Percentiles rank a stretch among this genome's conserved stretches.
Conservation (phyloP, 208 protist genomes). For the Leishmania arabica region DNA sequence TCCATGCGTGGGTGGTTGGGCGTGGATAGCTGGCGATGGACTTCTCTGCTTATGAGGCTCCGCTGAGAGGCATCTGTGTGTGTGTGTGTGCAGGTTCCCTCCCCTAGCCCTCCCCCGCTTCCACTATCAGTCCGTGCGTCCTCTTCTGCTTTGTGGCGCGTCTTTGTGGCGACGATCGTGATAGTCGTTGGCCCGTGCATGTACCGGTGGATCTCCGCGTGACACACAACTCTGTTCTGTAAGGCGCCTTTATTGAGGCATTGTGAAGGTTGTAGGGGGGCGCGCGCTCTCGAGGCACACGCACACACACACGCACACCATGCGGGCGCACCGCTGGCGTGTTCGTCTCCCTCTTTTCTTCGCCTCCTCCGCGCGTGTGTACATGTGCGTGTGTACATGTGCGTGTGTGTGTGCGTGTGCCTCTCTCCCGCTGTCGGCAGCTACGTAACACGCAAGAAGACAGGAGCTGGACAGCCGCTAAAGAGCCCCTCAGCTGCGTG, state of each 20-base stretch:
- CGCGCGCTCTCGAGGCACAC: background rate
- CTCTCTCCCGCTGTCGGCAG: background rate
- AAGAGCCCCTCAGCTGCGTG: background rate
- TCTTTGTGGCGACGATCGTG: background rate
- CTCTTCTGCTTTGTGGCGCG: background rate
- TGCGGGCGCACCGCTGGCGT: background rate
- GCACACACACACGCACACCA: background rate
- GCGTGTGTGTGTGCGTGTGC: background rate
- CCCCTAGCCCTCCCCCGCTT: background rate
- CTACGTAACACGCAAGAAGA: background rate
- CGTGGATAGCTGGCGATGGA: background rate
- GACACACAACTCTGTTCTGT: background rate
- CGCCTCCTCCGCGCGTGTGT: background rate
- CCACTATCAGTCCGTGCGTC: background rate
- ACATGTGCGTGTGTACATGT: background rate
- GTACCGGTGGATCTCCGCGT: background rate
- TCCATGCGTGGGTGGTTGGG: background rate
- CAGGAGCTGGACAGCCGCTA: background rate
- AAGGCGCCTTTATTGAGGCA: background rate
- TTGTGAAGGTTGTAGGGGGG: background rate
- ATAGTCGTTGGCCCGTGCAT: background rate
- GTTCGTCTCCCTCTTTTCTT: constrained; percentile 1
- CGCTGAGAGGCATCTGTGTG: background rate
- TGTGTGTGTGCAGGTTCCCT: background rate
- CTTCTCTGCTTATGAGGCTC: background rate